Percentiles rank a stretch among this genome's conserved stretches.
Evolutionary conservation across 1,139 yeast species (phyloP).

Genomic region (Hansenula anomala): DNA sequence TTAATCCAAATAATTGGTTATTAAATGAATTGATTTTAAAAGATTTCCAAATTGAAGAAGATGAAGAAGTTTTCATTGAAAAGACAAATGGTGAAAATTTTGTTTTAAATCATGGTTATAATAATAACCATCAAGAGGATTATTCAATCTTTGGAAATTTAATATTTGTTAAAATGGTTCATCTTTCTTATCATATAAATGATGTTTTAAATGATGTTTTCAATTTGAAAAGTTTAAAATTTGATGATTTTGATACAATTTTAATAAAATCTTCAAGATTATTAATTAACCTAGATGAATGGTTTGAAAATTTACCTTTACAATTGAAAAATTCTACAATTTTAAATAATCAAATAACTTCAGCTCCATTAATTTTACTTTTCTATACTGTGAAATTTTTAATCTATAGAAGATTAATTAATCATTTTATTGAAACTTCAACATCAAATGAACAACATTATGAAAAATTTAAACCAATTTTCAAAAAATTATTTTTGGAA

Average conservation of each 20-base stretch:
- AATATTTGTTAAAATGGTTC: slow-evolving; percentile 21
- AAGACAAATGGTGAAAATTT: slow-evolving; percentile 3
- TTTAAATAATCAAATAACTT: slow-evolving; percentile 9
- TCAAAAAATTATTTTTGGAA: slow-evolving; percentile 10
- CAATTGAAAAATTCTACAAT: slow-evolving; percentile 1
- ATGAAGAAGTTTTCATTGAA: slow-evolving; percentile 10
- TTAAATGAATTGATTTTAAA: slow-evolving; percentile 11
- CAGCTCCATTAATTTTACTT: slow-evolving; percentile 21
- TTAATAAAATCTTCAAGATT: slow-evolving; percentile 13
- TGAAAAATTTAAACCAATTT: slow-evolving; percentile 9
- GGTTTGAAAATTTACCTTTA: slow-evolving; percentile 18
- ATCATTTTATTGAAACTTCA: slow-evolving; percentile 17
- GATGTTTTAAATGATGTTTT: slow-evolving; percentile 17
- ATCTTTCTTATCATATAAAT: slow-evolving; percentile 19
- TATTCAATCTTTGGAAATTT: slow-evolving; percentile 14
- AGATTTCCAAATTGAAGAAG: slow-evolving; percentile 16
- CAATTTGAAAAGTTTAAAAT: slow-evolving; percentile 19
- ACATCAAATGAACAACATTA: slow-evolving; percentile 9
- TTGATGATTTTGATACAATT: slow-evolving; percentile 18
- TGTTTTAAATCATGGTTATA: slow-evolving; percentile 3
- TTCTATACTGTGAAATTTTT: slow-evolving; percentile 20
- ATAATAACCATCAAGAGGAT: slow-evolving; percentile 5
- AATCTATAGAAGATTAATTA: slow-evolving; percentile 21
- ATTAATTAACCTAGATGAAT: slow-evolving; percentile 12
- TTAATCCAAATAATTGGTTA: slow-evolving; percentile 21